phyloP scores from a whole-genome alignment of 805 yeast species.

The Candida germanica region DNA sequence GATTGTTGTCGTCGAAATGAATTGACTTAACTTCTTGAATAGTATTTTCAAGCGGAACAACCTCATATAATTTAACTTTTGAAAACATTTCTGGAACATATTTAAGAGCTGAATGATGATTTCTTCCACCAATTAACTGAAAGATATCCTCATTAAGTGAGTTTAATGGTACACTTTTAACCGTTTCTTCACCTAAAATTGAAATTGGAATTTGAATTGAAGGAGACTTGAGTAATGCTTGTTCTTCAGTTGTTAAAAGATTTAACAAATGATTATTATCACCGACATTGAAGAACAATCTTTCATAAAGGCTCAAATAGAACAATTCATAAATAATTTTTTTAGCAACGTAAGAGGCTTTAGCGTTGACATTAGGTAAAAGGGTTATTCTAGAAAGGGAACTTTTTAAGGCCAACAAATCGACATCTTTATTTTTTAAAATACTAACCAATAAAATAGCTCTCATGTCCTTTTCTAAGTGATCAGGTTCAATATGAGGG shows the following conservation, averaged over 20 bases:
- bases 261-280: constrained; percentile 5
- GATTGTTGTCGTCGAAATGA: no score
- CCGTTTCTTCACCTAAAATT: background rate
- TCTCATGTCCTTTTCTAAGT: constrained; percentile 58
- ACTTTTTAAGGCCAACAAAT: constrained; percentile 8
- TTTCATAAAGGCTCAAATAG: constrained; percentile 24
- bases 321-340: constrained; percentile 23
- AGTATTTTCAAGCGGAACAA: no score
- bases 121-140: no score
- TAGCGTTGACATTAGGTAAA: background rate
- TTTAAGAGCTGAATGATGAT: no score
- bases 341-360: background rate
- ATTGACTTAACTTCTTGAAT: no score
- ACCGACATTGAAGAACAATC: constrained; percentile 17
- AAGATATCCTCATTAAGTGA: no score
- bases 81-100: no score
- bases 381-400: constrained; percentile 4
- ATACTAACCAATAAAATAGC: constrained; percentile 46
- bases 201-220: background rate
- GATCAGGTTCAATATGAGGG: constrained; percentile 72
- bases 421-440: constrained; percentile 14
- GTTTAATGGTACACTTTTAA: no score
- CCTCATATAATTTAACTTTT: no score
- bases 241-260: background rate
- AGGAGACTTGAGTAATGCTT: background rate